Percentiles rank a stretch among this genome's conserved stretches.
phyloP scores from a whole-genome alignment of 148 eudicot genomes.

The Rhododendron mucronatum region DNA sequence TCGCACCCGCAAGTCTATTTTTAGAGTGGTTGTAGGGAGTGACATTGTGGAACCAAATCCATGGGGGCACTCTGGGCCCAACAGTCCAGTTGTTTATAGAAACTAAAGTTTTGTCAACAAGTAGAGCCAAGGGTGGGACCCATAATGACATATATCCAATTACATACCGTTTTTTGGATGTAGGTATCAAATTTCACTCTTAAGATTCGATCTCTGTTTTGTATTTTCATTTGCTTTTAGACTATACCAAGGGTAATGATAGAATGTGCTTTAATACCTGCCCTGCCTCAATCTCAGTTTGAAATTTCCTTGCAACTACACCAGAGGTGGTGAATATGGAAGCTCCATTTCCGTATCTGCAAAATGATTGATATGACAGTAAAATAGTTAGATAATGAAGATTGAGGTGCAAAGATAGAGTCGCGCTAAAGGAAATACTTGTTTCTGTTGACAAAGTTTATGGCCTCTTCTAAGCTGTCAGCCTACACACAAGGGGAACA shows the following conservation, averaged over 20 bases:
- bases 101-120: neutral
- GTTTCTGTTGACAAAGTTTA: constrained; percentile 69
- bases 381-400: neutral
- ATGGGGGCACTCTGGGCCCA: no score
- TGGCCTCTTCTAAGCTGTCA: constrained; percentile 92
- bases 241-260: neutral
- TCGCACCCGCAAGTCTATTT: no score
- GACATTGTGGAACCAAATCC: no score
- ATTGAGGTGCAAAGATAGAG: neutral
- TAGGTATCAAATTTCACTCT: neutral
- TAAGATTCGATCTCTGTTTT: neutral
- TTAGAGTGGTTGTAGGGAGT: no score
- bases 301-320: constrained; percentile 91
- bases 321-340: constrained; percentile 92
- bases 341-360: constrained; percentile 94
- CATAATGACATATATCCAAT: neutral
- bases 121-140: neutral
- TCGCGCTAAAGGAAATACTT: constrained; percentile 35
- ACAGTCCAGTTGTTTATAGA: neutral
- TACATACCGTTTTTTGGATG: neutral
- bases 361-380: neutral
- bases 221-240: neutral
- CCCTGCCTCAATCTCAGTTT: constrained; percentile 93
- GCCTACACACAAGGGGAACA: constrained; percentile 45
- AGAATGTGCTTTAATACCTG: constrained; percentile 49